phyloP scores from a whole-genome alignment of 1,139 yeast species.

The Meyerozyma elateridarum region DNA sequence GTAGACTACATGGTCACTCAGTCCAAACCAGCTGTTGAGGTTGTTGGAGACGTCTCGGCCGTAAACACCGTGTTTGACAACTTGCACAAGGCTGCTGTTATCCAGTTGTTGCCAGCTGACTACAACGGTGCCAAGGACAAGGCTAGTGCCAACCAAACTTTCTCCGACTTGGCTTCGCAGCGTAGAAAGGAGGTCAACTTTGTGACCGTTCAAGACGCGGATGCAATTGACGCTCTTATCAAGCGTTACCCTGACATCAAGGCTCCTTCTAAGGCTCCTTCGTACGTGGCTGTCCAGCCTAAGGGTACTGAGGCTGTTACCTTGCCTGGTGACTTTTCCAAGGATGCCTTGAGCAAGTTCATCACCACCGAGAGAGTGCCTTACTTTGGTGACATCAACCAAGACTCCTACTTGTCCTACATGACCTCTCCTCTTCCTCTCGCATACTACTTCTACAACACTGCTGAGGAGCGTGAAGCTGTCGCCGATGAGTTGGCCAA shows the following conservation, averaged over 20 bases:
- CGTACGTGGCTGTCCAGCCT: constrained; percentile 2
- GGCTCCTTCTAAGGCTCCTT: constrained; percentile 1
- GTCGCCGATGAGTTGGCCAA: constrained; percentile 49
- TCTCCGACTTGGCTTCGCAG: constrained; percentile 13
- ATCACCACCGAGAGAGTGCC: constrained; percentile 73
- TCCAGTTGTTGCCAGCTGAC: constrained; percentile 42
- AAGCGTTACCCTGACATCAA: constrained; percentile 4
- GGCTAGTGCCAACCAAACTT: constrained; percentile 4
- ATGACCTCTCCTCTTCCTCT: constrained; percentile 71
- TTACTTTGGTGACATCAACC: constrained; percentile 84
- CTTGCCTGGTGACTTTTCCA: constrained; percentile 13
- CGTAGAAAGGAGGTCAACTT: constrained; percentile 48
- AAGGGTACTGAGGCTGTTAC: background rate
- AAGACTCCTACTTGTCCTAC: constrained; percentile 73
- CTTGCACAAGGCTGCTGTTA: constrained; percentile 49
- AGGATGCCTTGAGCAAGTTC: constrained; percentile 47
- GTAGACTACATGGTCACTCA: constrained; percentile 76
- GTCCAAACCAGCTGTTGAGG: constrained; percentile 73
- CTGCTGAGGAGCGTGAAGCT: constrained; percentile 60
- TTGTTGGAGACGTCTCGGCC: constrained; percentile 42
- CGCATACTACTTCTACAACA: constrained; percentile 80
- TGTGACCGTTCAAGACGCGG: constrained; percentile 49
- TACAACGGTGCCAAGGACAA: constrained; percentile 2
- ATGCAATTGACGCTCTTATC: constrained; percentile 16
- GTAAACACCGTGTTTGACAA: constrained; percentile 46